These are phyloP conservation scores for Nakazawaea ambrosiae DNA, from an alignment of 805 yeast genomes.

Conservation along the genomic window DNA sequence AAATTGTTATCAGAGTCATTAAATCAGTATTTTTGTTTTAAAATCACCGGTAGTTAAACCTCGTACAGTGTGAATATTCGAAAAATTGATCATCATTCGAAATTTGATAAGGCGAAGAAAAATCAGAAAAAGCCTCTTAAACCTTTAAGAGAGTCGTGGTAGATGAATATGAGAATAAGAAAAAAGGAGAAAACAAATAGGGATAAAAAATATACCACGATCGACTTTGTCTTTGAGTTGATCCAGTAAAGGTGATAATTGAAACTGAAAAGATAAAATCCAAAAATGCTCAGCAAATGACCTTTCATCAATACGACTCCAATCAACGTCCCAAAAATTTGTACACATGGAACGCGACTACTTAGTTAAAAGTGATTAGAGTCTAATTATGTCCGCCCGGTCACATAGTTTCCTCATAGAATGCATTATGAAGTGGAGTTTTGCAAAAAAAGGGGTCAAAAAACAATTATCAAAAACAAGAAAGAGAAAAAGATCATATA, in stretches of 20 bases:
- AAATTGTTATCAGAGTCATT: slow-evolving; percentile 36
- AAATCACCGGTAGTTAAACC: slow-evolving; percentile 28
- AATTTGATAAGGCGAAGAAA: neutral
- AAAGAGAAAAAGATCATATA: too few relatives aligned
- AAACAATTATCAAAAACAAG: too few relatives aligned
- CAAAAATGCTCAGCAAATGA: slow-evolving; percentile 22
- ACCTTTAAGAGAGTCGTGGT: slow-evolving; percentile 5
- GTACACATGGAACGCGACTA: slow-evolving; percentile 50
- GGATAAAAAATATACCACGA: too few relatives aligned
- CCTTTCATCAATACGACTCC: slow-evolving; percentile 45
- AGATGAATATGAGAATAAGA: too few relatives aligned
- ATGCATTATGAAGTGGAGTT: too few relatives aligned
- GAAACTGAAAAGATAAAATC: too few relatives aligned
- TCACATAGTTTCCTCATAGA: slow-evolving; percentile 24
- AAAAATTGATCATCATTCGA: slow-evolving; percentile 28
- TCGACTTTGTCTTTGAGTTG: too few relatives aligned
- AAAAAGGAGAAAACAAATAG: neutral
- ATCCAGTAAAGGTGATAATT: too few relatives aligned
- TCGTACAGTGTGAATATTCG: slow-evolving; percentile 53
- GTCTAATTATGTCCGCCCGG: slow-evolving; percentile 45
- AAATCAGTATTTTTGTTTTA: slow-evolving; percentile 42
- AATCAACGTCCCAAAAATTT: slow-evolving; percentile 35
- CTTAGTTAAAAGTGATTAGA: slow-evolving; percentile 29
- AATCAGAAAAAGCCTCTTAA: slow-evolving; percentile 1
- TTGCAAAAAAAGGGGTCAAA: too few relatives aligned